phyloP scores from a whole-genome alignment of 2,329 filamentous ascomycete genomes.

The Stemphylium lycopersici region DNA sequence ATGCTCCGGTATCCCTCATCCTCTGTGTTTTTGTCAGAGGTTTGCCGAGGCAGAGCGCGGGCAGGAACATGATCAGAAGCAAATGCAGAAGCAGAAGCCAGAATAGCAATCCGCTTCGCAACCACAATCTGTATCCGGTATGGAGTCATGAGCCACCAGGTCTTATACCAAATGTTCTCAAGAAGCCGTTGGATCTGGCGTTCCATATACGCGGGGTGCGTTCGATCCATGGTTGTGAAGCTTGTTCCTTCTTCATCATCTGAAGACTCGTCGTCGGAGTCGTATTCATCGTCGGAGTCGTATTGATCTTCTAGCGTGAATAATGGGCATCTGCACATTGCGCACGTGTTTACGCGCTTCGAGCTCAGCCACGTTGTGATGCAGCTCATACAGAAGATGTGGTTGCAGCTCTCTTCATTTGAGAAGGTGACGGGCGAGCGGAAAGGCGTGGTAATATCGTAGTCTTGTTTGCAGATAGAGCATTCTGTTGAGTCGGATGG shows the following conservation, averaged over 20 bases:
- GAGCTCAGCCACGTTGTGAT: neutral
- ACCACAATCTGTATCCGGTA: no score
- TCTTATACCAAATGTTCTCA: no score
- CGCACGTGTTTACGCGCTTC: neutral
- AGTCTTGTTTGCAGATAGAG: constrained; percentile 4
- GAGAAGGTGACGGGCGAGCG: neutral
- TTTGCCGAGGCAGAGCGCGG: no score
- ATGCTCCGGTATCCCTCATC: no score
- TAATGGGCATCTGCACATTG: neutral
- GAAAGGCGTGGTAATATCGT: neutral
- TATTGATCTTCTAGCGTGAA: neutral
- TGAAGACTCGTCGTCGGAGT: neutral
- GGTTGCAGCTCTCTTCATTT: neutral
- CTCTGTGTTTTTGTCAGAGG: no score
- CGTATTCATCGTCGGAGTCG: neutral
- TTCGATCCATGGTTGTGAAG: no score
- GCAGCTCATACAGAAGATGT: constrained; percentile 4
- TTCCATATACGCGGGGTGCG: no score
- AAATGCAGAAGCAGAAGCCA: no score
- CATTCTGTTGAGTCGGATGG: neutral
- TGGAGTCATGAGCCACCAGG: no score
- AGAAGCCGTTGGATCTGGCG: no score
- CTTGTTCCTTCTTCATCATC: neutral
- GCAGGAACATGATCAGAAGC: no score
- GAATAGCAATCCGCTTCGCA: no score